phyloP scores from a whole-genome alignment of 192 early-diverging fungal genomes.

The Powellomyces hirtus region DNA sequence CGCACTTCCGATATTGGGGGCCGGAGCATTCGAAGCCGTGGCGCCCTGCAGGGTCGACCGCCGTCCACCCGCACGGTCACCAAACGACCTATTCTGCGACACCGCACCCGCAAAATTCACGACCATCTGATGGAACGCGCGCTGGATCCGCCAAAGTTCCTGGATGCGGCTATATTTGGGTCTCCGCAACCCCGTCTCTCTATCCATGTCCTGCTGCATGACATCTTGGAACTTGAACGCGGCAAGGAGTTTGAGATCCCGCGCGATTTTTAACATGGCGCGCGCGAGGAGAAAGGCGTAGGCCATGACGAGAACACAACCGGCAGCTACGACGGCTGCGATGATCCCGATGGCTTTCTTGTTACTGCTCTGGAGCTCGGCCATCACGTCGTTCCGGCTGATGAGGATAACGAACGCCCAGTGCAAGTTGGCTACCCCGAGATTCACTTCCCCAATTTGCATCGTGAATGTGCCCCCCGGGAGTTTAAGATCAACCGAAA shows the following conservation, averaged over 20 bases:
- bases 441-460: not conserved
- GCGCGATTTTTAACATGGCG: conserved; percentile 3
- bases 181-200: conserved; percentile 2
- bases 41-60: not conserved
- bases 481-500: not conserved
- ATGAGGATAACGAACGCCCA: conserved; percentile 1
- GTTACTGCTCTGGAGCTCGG: not conserved
- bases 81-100: conserved; percentile 9
- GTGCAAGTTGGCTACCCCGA: not conserved
- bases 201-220: conserved; percentile 16
- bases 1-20: too few relatives aligned
- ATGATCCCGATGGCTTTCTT: conserved; percentile 6
- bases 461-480: not conserved
- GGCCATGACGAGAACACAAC: not conserved
- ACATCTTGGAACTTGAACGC: conserved; percentile 27
- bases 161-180: conserved; percentile 4
- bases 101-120: conserved; percentile 16
- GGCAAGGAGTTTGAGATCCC: conserved; percentile 4
- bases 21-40: too few relatives aligned
- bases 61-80: not conserved
- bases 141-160: conserved; percentile 23
- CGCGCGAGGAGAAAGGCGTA: not conserved
- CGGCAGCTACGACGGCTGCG: conserved; percentile 6
- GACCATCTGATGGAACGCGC: conserved; percentile 25
- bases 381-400: conserved; percentile 5